A percentile compares a stretch with the other conserved stretches of the same genome.
Evolutionary conservation across 768 basidiomycete species (phyloP).

Genomic region (Kwoniella mangroviensis): DNA sequence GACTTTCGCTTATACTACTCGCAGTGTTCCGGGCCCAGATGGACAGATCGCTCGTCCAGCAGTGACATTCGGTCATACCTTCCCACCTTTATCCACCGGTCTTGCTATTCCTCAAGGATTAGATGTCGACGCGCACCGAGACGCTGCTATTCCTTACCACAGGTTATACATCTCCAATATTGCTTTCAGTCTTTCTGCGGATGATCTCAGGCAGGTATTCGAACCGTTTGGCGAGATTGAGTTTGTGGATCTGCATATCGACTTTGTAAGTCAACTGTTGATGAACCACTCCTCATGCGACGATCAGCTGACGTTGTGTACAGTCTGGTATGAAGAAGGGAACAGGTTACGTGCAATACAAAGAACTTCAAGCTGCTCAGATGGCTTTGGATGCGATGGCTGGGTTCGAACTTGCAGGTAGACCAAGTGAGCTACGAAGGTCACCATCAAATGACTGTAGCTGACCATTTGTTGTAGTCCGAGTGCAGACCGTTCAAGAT

Average conservation of each 20-base stretch:
- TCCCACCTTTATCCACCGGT: conserved; percentile 51
- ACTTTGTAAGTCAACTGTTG: conserved; percentile 37
- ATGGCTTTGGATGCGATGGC: conserved; percentile 99
- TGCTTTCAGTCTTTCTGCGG: conserved; percentile 94
- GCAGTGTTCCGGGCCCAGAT: conserved; percentile 7
- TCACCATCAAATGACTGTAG: neutral
- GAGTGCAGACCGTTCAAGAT: conserved; percentile 44
- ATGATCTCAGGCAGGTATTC: conserved; percentile 98
- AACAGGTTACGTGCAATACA: conserved; percentile 98
- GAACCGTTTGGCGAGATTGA: conserved; percentile 98
- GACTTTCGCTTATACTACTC: neutral
- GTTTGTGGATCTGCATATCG: conserved; percentile 84
- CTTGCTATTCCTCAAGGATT: conserved; percentile 64
- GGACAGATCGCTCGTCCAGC: conserved; percentile 19
- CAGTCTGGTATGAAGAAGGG: conserved; percentile 69
- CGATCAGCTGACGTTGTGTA: neutral
- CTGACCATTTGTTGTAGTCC: conserved; percentile 31
- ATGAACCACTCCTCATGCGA: neutral
- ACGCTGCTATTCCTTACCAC: conserved; percentile 53
- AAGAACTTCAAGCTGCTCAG: conserved; percentile 87
- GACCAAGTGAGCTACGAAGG: conserved; percentile 67
- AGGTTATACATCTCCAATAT: conserved; percentile 96
- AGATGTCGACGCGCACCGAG: conserved; percentile 67
- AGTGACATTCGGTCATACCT: conserved; percentile 21
- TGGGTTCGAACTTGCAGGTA: conserved; percentile 94